Evolutionary conservation across 2,329 filamentous ascomycete species (phyloP).

Genomic region (Botrytis galanthina): DNA sequence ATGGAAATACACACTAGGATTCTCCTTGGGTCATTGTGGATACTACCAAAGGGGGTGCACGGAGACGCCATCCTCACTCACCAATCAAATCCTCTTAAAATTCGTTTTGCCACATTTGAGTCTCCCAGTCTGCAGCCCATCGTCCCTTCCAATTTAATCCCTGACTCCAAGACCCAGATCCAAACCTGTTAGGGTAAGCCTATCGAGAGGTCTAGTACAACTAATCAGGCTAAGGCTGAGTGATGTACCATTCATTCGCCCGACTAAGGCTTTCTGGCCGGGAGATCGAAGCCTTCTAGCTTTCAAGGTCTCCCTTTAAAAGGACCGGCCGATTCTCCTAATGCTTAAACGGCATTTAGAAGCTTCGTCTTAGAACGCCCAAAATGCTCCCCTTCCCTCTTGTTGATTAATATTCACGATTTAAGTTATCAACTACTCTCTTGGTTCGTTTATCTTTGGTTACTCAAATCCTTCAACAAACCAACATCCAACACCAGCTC

Average conservation of each 20-base stretch:
- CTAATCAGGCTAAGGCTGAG: slow-evolving; percentile 20
- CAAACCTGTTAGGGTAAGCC: not conserved
- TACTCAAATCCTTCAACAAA: not conserved
- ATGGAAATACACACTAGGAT: slow-evolving; percentile 5
- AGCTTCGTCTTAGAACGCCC: not conserved
- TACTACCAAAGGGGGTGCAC: not conserved
- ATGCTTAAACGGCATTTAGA: not conserved
- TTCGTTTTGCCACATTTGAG: slow-evolving; percentile 5
- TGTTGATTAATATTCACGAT: not conserved
- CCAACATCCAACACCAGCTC: not conserved
- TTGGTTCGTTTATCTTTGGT: not conserved
- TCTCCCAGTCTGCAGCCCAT: not conserved
- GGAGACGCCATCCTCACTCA: not conserved
- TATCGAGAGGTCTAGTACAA: slow-evolving; percentile 4
- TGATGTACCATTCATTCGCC: not conserved
- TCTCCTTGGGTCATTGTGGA: not conserved
- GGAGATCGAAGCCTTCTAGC: not conserved
- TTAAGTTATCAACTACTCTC: not conserved
- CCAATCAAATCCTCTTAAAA: not conserved
- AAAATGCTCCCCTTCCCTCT: not conserved
- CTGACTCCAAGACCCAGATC: not conserved
- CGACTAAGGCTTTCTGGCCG: not conserved
- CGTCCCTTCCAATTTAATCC: not conserved
- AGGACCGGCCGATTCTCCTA: slow-evolving; percentile 7
- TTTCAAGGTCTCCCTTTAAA: slow-evolving; percentile 10